Evolutionary conservation across 1,284 basidiomycete genomes (phyloP), one percentile per base, ranked within the genome.

Genomic region (Malassezia sp.): DNA sequence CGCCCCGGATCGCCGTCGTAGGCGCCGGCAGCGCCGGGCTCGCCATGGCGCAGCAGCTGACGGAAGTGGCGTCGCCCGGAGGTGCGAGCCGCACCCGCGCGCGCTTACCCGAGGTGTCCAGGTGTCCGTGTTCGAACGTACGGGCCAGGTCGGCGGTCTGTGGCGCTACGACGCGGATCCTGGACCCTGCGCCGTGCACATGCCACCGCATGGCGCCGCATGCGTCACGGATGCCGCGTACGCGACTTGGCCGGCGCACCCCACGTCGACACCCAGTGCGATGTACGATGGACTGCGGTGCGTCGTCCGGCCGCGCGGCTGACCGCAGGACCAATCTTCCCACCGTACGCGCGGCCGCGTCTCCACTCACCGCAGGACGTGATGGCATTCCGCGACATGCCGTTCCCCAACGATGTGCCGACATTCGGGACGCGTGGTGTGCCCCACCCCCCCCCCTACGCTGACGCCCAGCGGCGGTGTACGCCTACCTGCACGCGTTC

Each of bases 401-500:
- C 68, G 0, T 73, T 66, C 40, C 30, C 17, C 1, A 6, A n/a
- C 5, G 42, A 45, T 0, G 41, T 43, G 2, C 17, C 32, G 11
- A 37, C 60, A 18, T 60, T 59, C 33, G 61, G 58, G 2, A 31
- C 32, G 3, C 43, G 69, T 4, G 22, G 33, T 23, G 40, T 32
- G 18, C 6, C 17, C 18, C 21, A 18, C 10, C 18, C 32, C 10
- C 8, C 32, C 32, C 12, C 32, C 11, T 31, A 18, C n/a, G n/a
- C 38, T 31, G 18, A 41, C 38, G n/a, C 4, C 11, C 29, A 41
- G 39, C 40, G 5, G 23, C 53, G 14, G 68, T 73, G 4, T 54
- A 63, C 41, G 57, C 43, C 12, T 77, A 77, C 52, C 62, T 76
- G n/a, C 41, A 65, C 18, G 21, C 42, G 0, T 74, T 71, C 45